These are phyloP conservation scores for Cochliopodium minus DNA, from an alignment of 208 protist species.

Conservation along the genomic window DNA sequence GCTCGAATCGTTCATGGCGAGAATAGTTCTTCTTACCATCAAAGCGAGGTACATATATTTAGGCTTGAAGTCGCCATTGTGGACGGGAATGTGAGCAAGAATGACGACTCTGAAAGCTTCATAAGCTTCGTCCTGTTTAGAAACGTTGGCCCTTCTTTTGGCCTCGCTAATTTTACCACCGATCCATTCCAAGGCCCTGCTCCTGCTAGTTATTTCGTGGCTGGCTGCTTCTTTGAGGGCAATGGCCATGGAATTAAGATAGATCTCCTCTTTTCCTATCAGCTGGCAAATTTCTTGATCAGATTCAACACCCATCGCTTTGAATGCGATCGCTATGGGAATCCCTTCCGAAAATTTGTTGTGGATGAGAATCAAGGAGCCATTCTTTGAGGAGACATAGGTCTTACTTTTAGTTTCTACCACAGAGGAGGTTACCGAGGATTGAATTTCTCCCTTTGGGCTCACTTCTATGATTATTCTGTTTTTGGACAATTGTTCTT, in stretches of 20 bases:
- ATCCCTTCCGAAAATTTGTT: slow-evolving; percentile 94
- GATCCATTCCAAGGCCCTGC: slow-evolving; percentile 78
- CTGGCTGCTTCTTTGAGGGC: slow-evolving; percentile 66
- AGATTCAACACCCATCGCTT: slow-evolving; percentile 87
- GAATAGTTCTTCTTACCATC: slow-evolving; percentile 89
- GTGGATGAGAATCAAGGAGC: slow-evolving; percentile 81
- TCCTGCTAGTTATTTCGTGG: slow-evolving; percentile 64
- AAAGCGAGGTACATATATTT: slow-evolving; percentile 89
- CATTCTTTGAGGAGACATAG: slow-evolving; percentile 72
- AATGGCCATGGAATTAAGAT: slow-evolving; percentile 38
- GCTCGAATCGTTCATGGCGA: slow-evolving; percentile 56
- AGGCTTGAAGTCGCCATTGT: slow-evolving; percentile 81
- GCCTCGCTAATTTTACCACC: slow-evolving; percentile 14
- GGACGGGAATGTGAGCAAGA: slow-evolving; percentile 75
- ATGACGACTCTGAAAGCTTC: slow-evolving; percentile 46
- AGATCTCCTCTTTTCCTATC: slow-evolving; percentile 68
- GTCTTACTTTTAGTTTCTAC: slow-evolving; percentile 74
- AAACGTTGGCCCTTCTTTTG: neutral
- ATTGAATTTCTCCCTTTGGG: slow-evolving; percentile 30
- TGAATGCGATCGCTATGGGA: slow-evolving; percentile 83
- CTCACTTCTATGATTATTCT: slow-evolving; percentile 82
- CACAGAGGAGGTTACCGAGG: slow-evolving; percentile 34
- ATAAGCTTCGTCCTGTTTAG: slow-evolving; percentile 40
- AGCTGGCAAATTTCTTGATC: slow-evolving; percentile 95
- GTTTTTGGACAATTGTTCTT: slow-evolving; percentile 92